Base-by-base conservation (phyloP, 2,329 filamentous ascomycete species). In the Dactylonectria macrodidyma region DNA sequence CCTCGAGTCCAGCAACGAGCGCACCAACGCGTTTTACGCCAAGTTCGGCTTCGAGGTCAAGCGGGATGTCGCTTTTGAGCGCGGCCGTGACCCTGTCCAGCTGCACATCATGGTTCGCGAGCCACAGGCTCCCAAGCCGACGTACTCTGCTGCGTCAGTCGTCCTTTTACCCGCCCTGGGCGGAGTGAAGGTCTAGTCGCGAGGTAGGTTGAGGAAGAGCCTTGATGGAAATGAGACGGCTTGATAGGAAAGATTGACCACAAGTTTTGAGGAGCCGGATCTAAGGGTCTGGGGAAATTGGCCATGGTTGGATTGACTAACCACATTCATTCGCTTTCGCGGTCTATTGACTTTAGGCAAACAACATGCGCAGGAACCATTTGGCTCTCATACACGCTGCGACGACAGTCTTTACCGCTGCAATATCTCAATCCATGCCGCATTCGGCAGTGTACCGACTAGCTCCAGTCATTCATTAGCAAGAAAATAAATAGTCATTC, bases 101-200 rank as follows among this genome's bases (percentile, higher is more conserved):
- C 83, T 95, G 79, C 92, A 93, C 77, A 92, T 95, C 81, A 97
- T 97, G 93, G 91, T 95, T 59, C 87, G 93, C 67, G 92, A 95
- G 84, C 92, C 93, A 59, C 83, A 82, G 75, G 72, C 71, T 55
- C 72, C 73, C 62, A 76, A 78, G 62, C 70, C 65, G 51, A 58
- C 60, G 48, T 80, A 79, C 71, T 70, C 75, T 22, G 67, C 75
- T 36, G 52, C 50, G 7, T 46, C 71, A 26, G 55, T 72, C 36
- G 55, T 72, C 36, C 48, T 76, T 54, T 54, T 76, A 38, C 68
- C 73, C 50, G 56, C 72, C 50, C 66, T 75, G 10, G 70, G 67
- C 33, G 71, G 70, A 16, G 70, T 76, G 33, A 75, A 66, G 52
- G 74, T 76, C 69, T 76, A 74, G 64, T 26, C 33, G 61, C 36